Conservation (phyloP, 257 asterid genomes). For the Scutellaria galericulata region DNA sequence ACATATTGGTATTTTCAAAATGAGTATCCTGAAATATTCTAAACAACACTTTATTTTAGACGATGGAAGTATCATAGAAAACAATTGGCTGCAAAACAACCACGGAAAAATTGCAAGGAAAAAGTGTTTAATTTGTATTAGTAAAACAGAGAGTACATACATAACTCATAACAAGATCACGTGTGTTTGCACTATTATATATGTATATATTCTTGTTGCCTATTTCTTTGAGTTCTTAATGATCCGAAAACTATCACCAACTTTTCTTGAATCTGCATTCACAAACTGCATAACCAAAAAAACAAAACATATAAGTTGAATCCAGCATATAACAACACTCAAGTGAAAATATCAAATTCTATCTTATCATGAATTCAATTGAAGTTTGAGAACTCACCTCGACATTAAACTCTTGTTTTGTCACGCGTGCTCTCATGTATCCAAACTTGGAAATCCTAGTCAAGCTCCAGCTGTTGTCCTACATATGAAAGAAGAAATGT, state of each 20-base stretch:
- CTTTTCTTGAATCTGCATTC: conserved; percentile 55
- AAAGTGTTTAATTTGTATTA: too few relatives aligned
- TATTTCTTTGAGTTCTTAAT: conserved; percentile 37
- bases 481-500: not conserved
- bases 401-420: conserved; percentile 52
- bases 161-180: not conserved
- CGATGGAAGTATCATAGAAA: too few relatives aligned
- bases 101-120: too few relatives aligned
- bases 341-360: not conserved
- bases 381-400: conserved; percentile 51
- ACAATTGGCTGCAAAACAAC: too few relatives aligned
- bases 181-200: not conserved
- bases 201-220: not conserved
- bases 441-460: conserved; percentile 62
- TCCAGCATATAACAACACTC: not conserved
- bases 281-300: conserved; percentile 55
- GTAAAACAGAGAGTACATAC: too few relatives aligned
- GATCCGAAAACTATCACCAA: conserved; percentile 64
- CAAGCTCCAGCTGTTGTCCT: conserved; percentile 77
- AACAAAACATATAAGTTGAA: not conserved
- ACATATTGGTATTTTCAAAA: too few relatives aligned
- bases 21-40: too few relatives aligned
- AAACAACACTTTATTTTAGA: too few relatives aligned
- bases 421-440: conserved; percentile 59
- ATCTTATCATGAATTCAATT: not conserved